phyloP scores from a whole-genome alignment of 2,329 filamentous ascomycete species.

The Ceratocystiopsis sp. region DNA sequence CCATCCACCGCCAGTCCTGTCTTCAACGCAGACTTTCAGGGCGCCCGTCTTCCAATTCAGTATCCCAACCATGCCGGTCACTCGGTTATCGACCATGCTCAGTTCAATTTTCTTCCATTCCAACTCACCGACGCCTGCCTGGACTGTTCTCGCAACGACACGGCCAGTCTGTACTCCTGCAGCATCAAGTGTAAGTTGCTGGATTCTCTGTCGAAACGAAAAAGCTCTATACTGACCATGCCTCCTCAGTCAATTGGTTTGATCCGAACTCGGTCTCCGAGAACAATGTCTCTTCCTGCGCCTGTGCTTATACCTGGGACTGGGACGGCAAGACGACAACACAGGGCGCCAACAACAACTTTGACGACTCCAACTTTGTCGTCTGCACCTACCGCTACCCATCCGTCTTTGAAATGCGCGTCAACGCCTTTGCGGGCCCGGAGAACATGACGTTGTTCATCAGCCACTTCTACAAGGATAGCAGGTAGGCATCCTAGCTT shows the following conservation, averaged over 20 bases:
- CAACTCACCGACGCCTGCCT: constrained; percentile 11
- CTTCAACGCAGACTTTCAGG: background rate
- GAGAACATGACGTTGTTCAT: constrained; percentile 12
- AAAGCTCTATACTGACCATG: background rate
- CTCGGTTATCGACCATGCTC: background rate
- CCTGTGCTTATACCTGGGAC: constrained; percentile 11
- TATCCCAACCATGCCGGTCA: too few species aligned
- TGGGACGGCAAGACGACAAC: constrained; percentile 11
- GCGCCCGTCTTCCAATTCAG: too few species aligned
- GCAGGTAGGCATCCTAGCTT: constrained; percentile 8
- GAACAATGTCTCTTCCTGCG: constrained; percentile 12
- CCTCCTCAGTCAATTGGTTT: constrained; percentile 12
- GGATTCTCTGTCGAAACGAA: too few species aligned
- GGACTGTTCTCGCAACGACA: constrained; percentile 8
- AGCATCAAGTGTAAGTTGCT: constrained; percentile 10
- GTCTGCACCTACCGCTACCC: constrained; percentile 2
- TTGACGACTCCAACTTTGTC: constrained; percentile 1
- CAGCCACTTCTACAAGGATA: constrained; percentile 13
- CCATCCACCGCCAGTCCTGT: background rate
- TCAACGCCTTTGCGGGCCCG: constrained; percentile 10
- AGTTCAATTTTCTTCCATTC: constrained; percentile 13
- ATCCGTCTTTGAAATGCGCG: constrained; percentile 11
- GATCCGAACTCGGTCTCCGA: constrained; percentile 15
- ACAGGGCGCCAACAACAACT: constrained; percentile 6
- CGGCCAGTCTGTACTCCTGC: constrained; percentile 9